phyloP scores from a whole-genome alignment of 192 early-diverging fungal species.

The Lunasporangiospora selenospora region DNA sequence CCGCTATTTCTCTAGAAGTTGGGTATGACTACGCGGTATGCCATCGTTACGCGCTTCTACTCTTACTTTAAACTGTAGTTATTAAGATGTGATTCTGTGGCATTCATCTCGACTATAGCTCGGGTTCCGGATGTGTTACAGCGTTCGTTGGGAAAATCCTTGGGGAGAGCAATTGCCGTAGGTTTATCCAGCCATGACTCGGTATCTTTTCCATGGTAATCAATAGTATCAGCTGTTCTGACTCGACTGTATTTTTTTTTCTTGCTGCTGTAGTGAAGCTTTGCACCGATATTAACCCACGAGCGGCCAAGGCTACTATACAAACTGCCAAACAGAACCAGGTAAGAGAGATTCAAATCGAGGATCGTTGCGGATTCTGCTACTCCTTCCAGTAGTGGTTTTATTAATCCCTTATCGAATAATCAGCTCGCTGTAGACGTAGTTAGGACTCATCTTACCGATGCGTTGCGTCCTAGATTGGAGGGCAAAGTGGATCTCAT shows the following conservation, averaged over 20 bases:
- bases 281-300: constrained; percentile 85
- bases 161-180: constrained; percentile 51
- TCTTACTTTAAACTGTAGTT: neutral
- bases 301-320: constrained; percentile 70
- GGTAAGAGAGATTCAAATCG: constrained; percentile 3
- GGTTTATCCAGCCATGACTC: neutral
- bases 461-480: constrained; percentile 62
- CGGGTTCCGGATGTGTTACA: constrained; percentile 85
- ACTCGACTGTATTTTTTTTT: neutral
- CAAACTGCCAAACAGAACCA: constrained; percentile 67
- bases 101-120: constrained; percentile 49
- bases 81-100: neutral
- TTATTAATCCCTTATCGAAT: constrained; percentile 1
- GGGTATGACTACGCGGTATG: constrained; percentile 74
- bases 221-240: too few relatives aligned
- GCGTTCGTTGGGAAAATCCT: constrained; percentile 75
- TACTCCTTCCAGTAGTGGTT: neutral
- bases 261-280: constrained; percentile 52
- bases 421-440: constrained; percentile 69
- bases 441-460: constrained; percentile 67
- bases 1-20: constrained; percentile 84
- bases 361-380: neutral
- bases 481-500: constrained; percentile 74
- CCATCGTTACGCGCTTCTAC: neutral
- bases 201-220: too few relatives aligned